Evolutionary conservation across 2,329 filamentous ascomycete genomes (phyloP).

Genomic region (Curvularia sp.): DNA sequence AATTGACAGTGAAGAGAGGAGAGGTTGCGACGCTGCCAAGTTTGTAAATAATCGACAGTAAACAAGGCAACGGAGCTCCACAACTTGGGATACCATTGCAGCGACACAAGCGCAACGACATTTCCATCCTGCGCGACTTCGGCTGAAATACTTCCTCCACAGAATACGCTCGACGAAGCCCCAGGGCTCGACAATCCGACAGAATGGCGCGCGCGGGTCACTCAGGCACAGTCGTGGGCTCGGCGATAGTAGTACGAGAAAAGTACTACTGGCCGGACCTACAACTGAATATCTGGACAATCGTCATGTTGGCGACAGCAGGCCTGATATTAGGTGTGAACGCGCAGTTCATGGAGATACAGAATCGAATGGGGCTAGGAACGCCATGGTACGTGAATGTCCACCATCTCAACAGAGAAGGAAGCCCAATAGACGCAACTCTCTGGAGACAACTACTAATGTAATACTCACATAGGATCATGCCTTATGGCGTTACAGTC

Average conservation of each 20-base stretch:
- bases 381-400: slow-evolving; percentile 63
- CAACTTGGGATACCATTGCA: neutral
- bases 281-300: slow-evolving; percentile 70
- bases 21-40: slow-evolving; percentile 22
- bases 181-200: slow-evolving; percentile 5
- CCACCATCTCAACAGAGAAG: neutral
- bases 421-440: neutral
- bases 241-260: slow-evolving; percentile 54
- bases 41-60: slow-evolving; percentile 22
- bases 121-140: neutral
- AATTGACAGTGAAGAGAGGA: slow-evolving; percentile 1
- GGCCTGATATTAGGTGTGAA: slow-evolving; percentile 66
- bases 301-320: slow-evolving; percentile 66
- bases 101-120: slow-evolving; percentile 4
- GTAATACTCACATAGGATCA: slow-evolving; percentile 58
- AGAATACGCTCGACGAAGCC: slow-evolving; percentile 5
- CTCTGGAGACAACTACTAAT: slow-evolving; percentile 11
- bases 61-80: slow-evolving; percentile 8
- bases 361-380: slow-evolving; percentile 62
- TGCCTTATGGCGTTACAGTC: slow-evolving; percentile 68
- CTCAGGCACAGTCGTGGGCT: slow-evolving; percentile 45
- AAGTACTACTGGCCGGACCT: slow-evolving; percentile 70
- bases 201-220: slow-evolving; percentile 48
- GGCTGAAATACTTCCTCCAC: neutral
- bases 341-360: slow-evolving; percentile 65